Conservation (phyloP, 768 basidiomycete genomes). For the Lactarius quietus region DNA sequence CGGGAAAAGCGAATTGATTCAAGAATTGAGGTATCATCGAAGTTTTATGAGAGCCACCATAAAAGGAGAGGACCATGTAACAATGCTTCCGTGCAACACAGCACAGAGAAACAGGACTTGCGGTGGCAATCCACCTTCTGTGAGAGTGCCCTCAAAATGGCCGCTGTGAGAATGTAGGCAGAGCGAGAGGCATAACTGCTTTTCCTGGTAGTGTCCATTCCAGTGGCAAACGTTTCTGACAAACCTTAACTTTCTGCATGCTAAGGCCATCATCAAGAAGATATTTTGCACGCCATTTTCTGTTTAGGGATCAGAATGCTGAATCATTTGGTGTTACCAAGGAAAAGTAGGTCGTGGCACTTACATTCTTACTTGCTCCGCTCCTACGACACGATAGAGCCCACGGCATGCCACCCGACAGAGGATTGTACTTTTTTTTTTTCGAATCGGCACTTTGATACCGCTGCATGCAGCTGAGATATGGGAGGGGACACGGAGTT, state of each 20-base stretch:
- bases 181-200: not conserved
- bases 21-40: not conserved
- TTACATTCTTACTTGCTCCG: not conserved
- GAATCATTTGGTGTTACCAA: not conserved
- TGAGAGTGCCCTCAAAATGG: not conserved
- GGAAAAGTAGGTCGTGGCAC: not conserved
- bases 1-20: not conserved
- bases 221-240: not conserved
- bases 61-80: not conserved
- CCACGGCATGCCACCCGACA: too few relatives aligned
- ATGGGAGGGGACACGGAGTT: too few relatives aligned
- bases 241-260: not conserved
- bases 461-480: not conserved
- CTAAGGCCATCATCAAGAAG: not conserved
- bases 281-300: too few relatives aligned
- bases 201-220: not conserved
- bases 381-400: not conserved
- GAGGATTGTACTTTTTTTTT: too few relatives aligned
- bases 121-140: not conserved
- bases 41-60: not conserved
- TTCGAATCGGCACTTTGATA: not conserved
- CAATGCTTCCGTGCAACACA: not conserved
- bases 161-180: not conserved
- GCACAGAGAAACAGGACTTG: not conserved
- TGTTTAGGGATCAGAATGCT: not conserved